Evolutionary conservation across 2,329 filamentous ascomycete species (phyloP).

Genomic region (Paecilomyces sp.): DNA sequence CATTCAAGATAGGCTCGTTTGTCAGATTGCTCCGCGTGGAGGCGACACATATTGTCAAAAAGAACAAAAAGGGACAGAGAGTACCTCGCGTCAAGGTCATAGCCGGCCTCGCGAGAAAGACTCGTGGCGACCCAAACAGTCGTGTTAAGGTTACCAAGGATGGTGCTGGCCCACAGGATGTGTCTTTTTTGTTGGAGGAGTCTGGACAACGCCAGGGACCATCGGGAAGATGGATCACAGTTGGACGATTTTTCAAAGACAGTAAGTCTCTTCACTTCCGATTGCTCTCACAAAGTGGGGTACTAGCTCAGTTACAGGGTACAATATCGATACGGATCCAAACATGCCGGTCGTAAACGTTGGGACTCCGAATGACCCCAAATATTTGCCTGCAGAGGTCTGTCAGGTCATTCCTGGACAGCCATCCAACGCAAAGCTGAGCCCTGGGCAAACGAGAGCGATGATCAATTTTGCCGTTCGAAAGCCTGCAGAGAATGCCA

Average conservation of each 20-base stretch:
- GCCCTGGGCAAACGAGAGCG: constrained; percentile 48
- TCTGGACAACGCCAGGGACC: constrained; percentile 2
- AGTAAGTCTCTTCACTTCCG: constrained; percentile 7
- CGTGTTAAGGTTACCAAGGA: constrained; percentile 26
- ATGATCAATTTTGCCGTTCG: constrained; percentile 69
- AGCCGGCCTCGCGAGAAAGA: constrained; percentile 31
- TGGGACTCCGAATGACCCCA: constrained; percentile 48
- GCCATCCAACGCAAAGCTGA: constrained; percentile 50
- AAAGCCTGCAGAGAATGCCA: constrained; percentile 56
- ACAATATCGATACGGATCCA: constrained; percentile 22
- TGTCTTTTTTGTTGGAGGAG: constrained; percentile 47
- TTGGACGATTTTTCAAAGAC: constrained; percentile 14
- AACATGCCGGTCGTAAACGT: constrained; percentile 57
- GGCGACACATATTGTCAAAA: constrained; percentile 30
- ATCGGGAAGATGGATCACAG: constrained; percentile 9
- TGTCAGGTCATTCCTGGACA: constrained; percentile 58
- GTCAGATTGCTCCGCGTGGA: constrained; percentile 35
- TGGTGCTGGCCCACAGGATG: constrained; percentile 45
- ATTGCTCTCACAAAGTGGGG: not conserved
- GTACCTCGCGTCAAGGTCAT: constrained; percentile 39
- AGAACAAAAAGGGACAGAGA: constrained; percentile 23
- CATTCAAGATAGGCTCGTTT: constrained; percentile 12
- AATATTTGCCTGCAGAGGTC: constrained; percentile 59
- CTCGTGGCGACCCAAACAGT: constrained; percentile 28
- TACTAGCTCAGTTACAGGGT: constrained; percentile 18